These are phyloP conservation scores for Globisporangium splendens DNA, from an alignment of 352 stramenopile species.

Conservation along the genomic window DNA sequence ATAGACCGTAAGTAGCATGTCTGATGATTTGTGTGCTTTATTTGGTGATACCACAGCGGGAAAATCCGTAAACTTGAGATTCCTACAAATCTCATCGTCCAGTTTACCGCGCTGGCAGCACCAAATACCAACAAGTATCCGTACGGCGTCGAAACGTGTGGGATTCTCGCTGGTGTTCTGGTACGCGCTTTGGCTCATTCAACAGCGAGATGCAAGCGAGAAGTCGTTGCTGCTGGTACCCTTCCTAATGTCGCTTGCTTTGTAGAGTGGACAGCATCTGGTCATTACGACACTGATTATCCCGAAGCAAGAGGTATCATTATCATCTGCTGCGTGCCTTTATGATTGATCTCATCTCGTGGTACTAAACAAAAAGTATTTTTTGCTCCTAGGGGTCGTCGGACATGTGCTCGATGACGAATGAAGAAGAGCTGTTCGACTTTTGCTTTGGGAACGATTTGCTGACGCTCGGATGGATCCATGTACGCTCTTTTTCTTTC, in stretches of 20 bases:
- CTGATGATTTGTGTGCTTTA: neutral
- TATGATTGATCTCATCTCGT: neutral
- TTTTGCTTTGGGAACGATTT: slow-evolving; percentile 85
- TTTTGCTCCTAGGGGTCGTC: slow-evolving; percentile 54
- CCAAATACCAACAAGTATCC: slow-evolving; percentile 70
- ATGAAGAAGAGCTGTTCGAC: slow-evolving; percentile 86
- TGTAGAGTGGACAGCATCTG: slow-evolving; percentile 49
- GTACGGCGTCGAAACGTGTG: slow-evolving; percentile 89
- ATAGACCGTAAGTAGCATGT: neutral
- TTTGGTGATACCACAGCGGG: slow-evolving; percentile 23
- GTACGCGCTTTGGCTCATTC: slow-evolving; percentile 23
- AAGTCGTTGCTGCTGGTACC: too few species aligned
- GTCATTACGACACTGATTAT: slow-evolving; percentile 85
- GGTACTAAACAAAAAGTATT: neutral
- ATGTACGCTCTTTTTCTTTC: slow-evolving; percentile 37
- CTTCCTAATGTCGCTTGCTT: neutral
- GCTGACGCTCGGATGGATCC: slow-evolving; percentile 90
- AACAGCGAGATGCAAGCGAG: neutral
- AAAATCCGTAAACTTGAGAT: slow-evolving; percentile 70
- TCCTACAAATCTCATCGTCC: slow-evolving; percentile 56
- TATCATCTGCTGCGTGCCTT: too few species aligned
- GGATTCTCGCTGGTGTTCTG: slow-evolving; percentile 81
- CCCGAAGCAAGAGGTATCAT: slow-evolving; percentile 74
- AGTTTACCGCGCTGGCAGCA: slow-evolving; percentile 79
- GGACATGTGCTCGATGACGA: slow-evolving; percentile 85